Percentiles rank a stretch among this genome's conserved stretches.
Evolutionary conservation across 805 yeast species (phyloP).

Genomic region (Pichia scutulata): DNA sequence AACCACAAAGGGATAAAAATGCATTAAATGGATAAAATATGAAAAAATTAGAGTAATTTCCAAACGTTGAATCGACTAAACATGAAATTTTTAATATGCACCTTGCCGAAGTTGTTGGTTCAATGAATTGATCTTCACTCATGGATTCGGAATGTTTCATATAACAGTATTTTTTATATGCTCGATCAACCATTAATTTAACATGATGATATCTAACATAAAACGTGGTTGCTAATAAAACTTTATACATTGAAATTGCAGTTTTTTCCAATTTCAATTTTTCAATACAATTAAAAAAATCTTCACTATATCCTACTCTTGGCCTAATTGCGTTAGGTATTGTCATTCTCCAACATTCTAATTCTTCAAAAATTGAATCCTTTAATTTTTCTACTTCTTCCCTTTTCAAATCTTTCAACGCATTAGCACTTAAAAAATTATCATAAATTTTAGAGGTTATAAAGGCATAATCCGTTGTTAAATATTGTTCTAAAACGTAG

Average conservation of each 20-base stretch:
- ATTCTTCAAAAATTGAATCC: conserved; percentile 14
- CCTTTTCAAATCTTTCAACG: conserved; percentile 16
- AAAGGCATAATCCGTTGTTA: conserved; percentile 19
- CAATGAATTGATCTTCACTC: conserved; percentile 4
- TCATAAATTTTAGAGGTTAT: conserved; percentile 22
- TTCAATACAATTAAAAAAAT: conserved; percentile 7
- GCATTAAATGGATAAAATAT: conserved; percentile 28
- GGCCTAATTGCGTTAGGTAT: conserved; percentile 24
- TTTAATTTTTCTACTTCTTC: conserved; percentile 13
- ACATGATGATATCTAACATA: conserved; percentile 24
- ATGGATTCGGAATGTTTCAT: background rate
- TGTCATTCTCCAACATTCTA: conserved; percentile 24
- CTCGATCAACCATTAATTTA: conserved; percentile 22
- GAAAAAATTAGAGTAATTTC: conserved; percentile 16
- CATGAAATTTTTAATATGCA: conserved; percentile 17
- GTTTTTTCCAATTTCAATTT: conserved; percentile 2
- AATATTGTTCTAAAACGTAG: conserved; percentile 11
- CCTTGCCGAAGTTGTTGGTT: conserved; percentile 23
- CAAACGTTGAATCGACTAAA: conserved; percentile 10
- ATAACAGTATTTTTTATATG: conserved; percentile 8
- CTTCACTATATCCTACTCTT: conserved; percentile 2
- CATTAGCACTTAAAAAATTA: conserved; percentile 24
- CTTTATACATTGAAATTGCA: conserved; percentile 5
- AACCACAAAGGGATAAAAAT: conserved; percentile 23
- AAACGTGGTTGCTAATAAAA: conserved; percentile 11